Base-by-base conservation (phyloP, 164 flowering plant species). In the Nymphaea thermarum region DNA sequence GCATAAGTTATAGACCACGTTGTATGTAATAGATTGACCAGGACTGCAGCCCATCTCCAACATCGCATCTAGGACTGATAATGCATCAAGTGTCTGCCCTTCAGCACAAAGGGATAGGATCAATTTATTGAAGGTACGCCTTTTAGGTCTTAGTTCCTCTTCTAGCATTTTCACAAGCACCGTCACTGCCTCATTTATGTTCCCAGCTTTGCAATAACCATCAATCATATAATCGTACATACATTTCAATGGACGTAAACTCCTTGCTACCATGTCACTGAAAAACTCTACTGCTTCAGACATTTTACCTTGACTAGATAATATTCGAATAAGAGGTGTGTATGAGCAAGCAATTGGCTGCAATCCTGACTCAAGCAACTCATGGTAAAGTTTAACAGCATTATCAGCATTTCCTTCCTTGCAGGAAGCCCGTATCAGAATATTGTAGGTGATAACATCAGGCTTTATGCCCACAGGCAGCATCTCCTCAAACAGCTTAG, bases 141-240 rank as follows among this genome's bases (percentile, higher is more conserved):
- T 44, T 36, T 63, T 60, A 14, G 88, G 94, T 77, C 69, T 84
- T 63, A 79, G 72, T 66, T 79, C 67, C 62, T 59, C 66, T 82
- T 91, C 89, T 44, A 85, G 44, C 88, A 87, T 83, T 72, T 89
- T 93, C 4, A 88, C 90, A 16, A 82, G 85, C 77, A 88, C 66
- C 84, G 80, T 80, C 89, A 81, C 77, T 62, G 81, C 84, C 74
- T 77, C 74, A 63, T 66, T 12, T 64, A 77, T 64, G 65, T 72
- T 80, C 70, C 78, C 80, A 14, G 61, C 80, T 66, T 65, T 77
- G 44, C 77, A 71, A 64, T 82, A 88, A 6, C 83, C 85, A 64
- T 68, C 17, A 65, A 86, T 67, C 63, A 87, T 72, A 64, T 68
- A 41, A 7, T 63, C 43, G 68, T 82, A 89, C 61, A 80, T 71